A percentile compares a stretch with the other conserved stretches of the same genome.
phyloP scores from a whole-genome alignment of 305 asterid species.

The Petunia hybrid region DNA sequence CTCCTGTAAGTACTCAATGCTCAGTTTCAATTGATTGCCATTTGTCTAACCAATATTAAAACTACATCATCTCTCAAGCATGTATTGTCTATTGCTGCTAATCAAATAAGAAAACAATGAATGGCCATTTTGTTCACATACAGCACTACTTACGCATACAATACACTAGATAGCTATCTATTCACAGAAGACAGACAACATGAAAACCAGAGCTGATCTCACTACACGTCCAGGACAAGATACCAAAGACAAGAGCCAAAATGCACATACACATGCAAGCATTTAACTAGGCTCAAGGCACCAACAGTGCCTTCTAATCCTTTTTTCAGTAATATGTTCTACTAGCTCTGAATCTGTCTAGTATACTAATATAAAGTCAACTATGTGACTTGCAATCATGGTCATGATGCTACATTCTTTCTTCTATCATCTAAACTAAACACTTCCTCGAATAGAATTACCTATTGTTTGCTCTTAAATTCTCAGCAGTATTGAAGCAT shows the following conservation, averaged over 20 bases:
- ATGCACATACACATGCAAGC: no score
- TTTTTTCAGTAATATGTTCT: no score
- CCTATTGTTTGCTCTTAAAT: no score
- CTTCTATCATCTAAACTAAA: no score
- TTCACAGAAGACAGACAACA: not conserved
- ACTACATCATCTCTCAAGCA: not conserved
- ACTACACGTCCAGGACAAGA: constrained; percentile 16
- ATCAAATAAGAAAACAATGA: constrained; percentile 16
- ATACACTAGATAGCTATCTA: not conserved
- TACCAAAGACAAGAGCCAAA: constrained; percentile 7
- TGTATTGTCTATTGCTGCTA: not conserved
- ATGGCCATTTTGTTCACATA: not conserved
- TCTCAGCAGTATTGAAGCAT: no score
- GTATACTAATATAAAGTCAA: no score
- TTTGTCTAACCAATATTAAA: not conserved
- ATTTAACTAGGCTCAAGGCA: no score
- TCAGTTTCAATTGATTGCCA: not conserved
- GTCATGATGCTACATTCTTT: no score
- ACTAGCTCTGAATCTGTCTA: no score
- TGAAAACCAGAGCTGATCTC: constrained; percentile 18
- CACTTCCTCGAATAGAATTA: no score
- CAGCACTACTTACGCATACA: not conserved
- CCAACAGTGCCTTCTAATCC: no score
- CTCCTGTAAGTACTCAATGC: not conserved
- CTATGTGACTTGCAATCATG: no score